A percentile compares a stretch with the other conserved stretches of the same genome.
Evolutionary conservation across 2,329 filamentous ascomycete genomes (phyloP).

Genomic region (Pseudogymnoascus sp.): DNA sequence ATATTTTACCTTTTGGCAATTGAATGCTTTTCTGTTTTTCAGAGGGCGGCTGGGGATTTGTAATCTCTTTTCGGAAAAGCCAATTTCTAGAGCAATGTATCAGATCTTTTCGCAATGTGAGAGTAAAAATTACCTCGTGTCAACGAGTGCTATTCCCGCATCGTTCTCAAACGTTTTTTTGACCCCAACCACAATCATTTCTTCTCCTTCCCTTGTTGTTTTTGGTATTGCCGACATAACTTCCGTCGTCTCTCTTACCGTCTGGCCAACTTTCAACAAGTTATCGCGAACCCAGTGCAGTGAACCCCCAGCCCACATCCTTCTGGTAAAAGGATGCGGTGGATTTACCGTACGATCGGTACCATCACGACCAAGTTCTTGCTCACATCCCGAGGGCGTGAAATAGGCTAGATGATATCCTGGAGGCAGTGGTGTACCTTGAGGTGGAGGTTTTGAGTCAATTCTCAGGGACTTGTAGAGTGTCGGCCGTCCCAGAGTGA

Average conservation of each 20-base stretch:
- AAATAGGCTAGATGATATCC: constrained; percentile 61
- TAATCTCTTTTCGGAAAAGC: constrained; percentile 27
- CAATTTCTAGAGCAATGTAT: constrained; percentile 22
- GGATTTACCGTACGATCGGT: constrained; percentile 53
- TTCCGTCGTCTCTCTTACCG: constrained; percentile 49
- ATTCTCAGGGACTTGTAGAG: constrained; percentile 1
- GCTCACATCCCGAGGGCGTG: constrained; percentile 49
- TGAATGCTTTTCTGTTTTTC: constrained; percentile 13
- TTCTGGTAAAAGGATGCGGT: constrained; percentile 50
- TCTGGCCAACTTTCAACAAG: constrained; percentile 46
- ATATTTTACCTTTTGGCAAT: constrained; percentile 20
- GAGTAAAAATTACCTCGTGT: constrained; percentile 39
- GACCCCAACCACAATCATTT: constrained; percentile 60
- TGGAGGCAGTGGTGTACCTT: constrained; percentile 46
- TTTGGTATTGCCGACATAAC: constrained; percentile 50
- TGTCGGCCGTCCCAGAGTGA: constrained; percentile 47
- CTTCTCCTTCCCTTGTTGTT: constrained; percentile 45
- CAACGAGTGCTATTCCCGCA: constrained; percentile 45
- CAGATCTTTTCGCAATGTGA: background rate
- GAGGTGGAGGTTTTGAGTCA: constrained; percentile 29
- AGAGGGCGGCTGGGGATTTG: constrained; percentile 11
- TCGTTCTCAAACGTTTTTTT: constrained; percentile 52
- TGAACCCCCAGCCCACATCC: constrained; percentile 63
- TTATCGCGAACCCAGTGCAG: constrained; percentile 44
- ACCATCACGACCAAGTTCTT: constrained; percentile 51